Conservation (phyloP, 2,329 filamentous ascomycete genomes). For the Fusarium siculi region DNA sequence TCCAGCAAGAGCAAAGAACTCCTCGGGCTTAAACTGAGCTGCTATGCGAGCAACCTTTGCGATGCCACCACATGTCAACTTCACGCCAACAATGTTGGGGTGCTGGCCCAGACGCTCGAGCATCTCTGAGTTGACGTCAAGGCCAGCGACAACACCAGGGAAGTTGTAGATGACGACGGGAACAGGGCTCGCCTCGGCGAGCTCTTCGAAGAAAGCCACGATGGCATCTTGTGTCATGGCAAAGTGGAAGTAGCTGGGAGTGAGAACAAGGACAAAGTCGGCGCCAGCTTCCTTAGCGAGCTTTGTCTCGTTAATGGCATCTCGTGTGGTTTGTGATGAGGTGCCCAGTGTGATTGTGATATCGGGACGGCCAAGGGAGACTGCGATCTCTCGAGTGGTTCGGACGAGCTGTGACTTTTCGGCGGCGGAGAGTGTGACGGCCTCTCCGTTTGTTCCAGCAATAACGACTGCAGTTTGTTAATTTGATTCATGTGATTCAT, state of each 20-base stretch:
- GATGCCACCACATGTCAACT: constrained; percentile 79
- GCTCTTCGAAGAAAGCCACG: constrained; percentile 69
- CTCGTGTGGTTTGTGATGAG: constrained; percentile 72
- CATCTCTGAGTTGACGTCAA: constrained; percentile 75
- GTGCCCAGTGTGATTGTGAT: constrained; percentile 75
- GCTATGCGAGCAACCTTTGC: constrained; percentile 74
- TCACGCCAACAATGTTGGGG: constrained; percentile 75
- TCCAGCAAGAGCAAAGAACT: constrained; percentile 74
- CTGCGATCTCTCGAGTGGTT: constrained; percentile 69
- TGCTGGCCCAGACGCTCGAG: constrained; percentile 68
- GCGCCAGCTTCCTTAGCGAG: constrained; percentile 72
- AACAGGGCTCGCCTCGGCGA: constrained; percentile 66
- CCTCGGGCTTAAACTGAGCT: constrained; percentile 59
- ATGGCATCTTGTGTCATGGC: constrained; percentile 70
- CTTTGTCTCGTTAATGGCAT: constrained; percentile 71
- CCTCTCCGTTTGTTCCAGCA: constrained; percentile 79
- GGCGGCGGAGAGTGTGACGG: constrained; percentile 72
- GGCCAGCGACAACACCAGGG: constrained; percentile 72
- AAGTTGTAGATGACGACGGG: constrained; percentile 80
- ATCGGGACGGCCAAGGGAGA: constrained; percentile 63
- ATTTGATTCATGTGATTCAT: background rate
- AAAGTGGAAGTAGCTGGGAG: constrained; percentile 77
- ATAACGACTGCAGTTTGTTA: constrained; percentile 62
- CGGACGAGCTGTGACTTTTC: constrained; percentile 72
- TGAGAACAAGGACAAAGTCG: constrained; percentile 74